Evolutionary conservation across 257 asterid genomes (phyloP).

Genomic region (Solanum sitiens): DNA sequence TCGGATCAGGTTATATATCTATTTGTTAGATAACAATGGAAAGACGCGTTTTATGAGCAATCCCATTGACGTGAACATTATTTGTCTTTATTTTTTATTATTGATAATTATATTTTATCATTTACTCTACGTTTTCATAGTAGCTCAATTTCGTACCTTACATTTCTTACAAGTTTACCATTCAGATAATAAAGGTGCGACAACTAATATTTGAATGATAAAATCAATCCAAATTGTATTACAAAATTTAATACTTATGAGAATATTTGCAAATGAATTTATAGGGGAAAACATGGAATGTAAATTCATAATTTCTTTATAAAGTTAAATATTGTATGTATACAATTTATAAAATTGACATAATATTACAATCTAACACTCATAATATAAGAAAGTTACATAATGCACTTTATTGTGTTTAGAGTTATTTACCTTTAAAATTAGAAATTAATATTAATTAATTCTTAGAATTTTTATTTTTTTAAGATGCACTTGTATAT

Average conservation of each 20-base stretch:
- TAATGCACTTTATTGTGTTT: not conserved
- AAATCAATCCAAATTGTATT: too few relatives aligned
- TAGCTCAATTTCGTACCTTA: fast-evolving
- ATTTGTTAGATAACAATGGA: not conserved
- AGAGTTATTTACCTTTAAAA: not conserved
- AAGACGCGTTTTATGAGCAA: not conserved
- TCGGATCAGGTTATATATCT: too few relatives aligned
- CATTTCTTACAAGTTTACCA: not conserved
- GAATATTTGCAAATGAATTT: not conserved
- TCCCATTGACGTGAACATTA: not conserved
- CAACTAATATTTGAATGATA: too few relatives aligned
- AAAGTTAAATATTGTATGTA: not conserved
- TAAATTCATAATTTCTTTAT: not conserved
- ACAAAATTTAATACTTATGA: not conserved
- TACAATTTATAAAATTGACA: too few relatives aligned
- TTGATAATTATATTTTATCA: too few relatives aligned
- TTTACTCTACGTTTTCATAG: too few relatives aligned
- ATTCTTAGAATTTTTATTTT: too few relatives aligned
- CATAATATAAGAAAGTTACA: not conserved
- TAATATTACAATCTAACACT: too few relatives aligned
- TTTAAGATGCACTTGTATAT: too few relatives aligned
- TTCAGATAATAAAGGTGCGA: too few relatives aligned
- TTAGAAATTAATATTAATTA: too few relatives aligned
- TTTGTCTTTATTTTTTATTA: not conserved
- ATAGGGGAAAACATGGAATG: not conserved